phyloP scores from a whole-genome alignment of 2,329 filamentous ascomycete species.

The Trematosphaeria pertusa region DNA sequence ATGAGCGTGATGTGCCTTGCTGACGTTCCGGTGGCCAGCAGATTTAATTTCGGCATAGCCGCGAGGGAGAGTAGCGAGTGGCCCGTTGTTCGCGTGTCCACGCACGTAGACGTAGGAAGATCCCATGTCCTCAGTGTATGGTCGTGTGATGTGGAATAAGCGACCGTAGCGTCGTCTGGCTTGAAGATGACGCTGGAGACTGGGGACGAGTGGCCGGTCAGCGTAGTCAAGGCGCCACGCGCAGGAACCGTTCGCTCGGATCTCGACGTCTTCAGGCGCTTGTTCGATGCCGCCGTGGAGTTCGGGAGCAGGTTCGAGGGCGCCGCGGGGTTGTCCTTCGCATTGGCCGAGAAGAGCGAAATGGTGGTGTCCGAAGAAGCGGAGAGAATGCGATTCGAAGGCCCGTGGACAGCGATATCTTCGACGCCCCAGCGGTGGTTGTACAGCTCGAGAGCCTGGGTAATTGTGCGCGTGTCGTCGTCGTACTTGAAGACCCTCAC shows the following conservation, averaged over 20 bases:
- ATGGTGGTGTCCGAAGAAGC: slow-evolving; percentile 83
- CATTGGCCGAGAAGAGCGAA: slow-evolving; percentile 87
- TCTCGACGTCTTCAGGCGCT: slow-evolving; percentile 75
- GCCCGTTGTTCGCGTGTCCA: slow-evolving; percentile 82
- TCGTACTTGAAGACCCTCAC: slow-evolving; percentile 89
- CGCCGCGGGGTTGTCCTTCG: slow-evolving; percentile 76
- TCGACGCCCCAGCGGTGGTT: slow-evolving; percentile 80
- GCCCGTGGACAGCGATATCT: slow-evolving; percentile 74
- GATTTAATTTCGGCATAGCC: slow-evolving; percentile 70
- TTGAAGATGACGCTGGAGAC: slow-evolving; percentile 87
- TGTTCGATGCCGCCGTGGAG: slow-evolving; percentile 67
- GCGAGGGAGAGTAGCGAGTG: slow-evolving; percentile 82
- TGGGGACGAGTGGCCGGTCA: slow-evolving; percentile 74
- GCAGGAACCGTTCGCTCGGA: slow-evolving; percentile 69
- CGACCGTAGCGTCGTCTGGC: slow-evolving; percentile 81
- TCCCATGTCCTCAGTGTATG: slow-evolving; percentile 92
- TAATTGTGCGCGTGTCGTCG: slow-evolving; percentile 69
- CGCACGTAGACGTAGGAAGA: slow-evolving; percentile 77
- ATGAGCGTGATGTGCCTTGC: slow-evolving; percentile 91
- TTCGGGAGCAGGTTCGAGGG: slow-evolving; percentile 73
- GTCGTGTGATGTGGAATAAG: slow-evolving; percentile 90
- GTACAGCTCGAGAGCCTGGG: slow-evolving; percentile 80
- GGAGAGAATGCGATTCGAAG: slow-evolving; percentile 80
- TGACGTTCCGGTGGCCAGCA: slow-evolving; percentile 78
- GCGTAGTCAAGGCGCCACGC: slow-evolving; percentile 78